phyloP scores from a whole-genome alignment of 169 alveolate species.

The Plasmodium sp. region DNA sequence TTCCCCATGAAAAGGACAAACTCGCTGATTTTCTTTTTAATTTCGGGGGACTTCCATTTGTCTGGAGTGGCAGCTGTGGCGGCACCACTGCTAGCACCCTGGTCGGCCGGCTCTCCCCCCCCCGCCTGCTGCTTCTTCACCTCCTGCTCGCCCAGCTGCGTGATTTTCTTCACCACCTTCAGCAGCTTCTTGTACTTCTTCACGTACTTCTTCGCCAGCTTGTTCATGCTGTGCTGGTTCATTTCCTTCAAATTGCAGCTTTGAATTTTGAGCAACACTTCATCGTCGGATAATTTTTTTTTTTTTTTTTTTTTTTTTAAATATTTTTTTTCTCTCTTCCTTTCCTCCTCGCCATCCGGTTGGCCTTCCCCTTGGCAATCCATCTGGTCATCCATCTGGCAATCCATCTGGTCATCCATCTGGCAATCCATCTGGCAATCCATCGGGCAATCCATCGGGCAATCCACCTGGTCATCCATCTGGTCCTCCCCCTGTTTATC shows the following conservation, averaged over 20 bases:
- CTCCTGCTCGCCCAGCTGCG: neutral
- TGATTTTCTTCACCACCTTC: constrained; percentile 29
- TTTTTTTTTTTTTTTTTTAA: constrained; percentile 7
- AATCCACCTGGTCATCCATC: neutral
- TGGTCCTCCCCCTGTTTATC: neutral
- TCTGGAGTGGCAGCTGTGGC: neutral
- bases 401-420: neutral
- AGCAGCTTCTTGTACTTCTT: constrained; percentile 62
- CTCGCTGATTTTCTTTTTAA: constrained; percentile 16
- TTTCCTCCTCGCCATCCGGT: neutral
- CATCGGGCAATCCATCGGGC: too few species aligned
- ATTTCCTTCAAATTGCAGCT: constrained; percentile 30
- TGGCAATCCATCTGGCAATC: neutral
- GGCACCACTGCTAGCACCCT: neutral
- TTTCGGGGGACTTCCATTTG: neutral
- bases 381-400: neutral
- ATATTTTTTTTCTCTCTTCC: constrained; percentile 9
- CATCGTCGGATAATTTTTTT: constrained; percentile 33
- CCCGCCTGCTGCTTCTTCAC: neutral
- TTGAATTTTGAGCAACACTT: constrained; percentile 27
- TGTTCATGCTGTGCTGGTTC: constrained; percentile 62
- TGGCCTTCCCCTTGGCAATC: neutral
- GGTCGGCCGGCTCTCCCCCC: neutral
- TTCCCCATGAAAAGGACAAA: constrained; percentile 29
- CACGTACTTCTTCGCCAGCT: constrained; percentile 27